Base-by-base conservation (phyloP, 2,329 filamentous ascomycete species). In the Alternaria incomplexa region DNA sequence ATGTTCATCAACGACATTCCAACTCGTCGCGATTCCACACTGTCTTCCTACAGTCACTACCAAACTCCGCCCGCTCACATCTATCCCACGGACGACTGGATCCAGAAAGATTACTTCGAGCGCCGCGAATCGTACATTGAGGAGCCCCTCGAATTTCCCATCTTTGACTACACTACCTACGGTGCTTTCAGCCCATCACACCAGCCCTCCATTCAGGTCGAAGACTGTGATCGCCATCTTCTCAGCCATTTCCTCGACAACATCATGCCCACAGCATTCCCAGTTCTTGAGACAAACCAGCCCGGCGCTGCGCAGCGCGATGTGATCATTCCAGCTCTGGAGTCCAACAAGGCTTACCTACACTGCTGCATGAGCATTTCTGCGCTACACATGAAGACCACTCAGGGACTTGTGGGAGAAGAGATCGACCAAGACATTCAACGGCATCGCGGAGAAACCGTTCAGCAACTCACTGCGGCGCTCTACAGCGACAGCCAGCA, bases 301-400 rank as follows among this genome's bases (percentile, higher is more conserved):
- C 92, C 92, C 72, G 93, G 93, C 43, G 92, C 91, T 2, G 89
- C 93, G 40, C 88, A 90, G 64, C 90, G 92, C 3, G 91, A 96
- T 72, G 87, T 97, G 64, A 91, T 98, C 69, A 87, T 98, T 15
- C 93, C 92, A 5, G 92, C 95, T 8, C 86, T 99, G 32, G 92
- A 96, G 78, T 91, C 88, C 72, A 99, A 98, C 87, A 94, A 92
- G 80, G 91, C 90, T 70, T 99, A 97, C 80, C 86, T 97, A 30
- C 94, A 98, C 84, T 97, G 94, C 84, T 98, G 95, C 82, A 85
- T 99, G 65, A 96, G 93, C 84, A 93, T 96, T 63, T 90, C 96
- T 9, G 95, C 94, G 3, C 92, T 96, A 77, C 96, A 99, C 82
- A 89, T 92, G 81, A 97, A 97, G 85, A 89, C 90, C 3, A 91